Percentiles rank a stretch among this genome's conserved stretches.
Conservation (phyloP, 192 early-diverging fungal genomes). For the Gigaspora rosea region DNA sequence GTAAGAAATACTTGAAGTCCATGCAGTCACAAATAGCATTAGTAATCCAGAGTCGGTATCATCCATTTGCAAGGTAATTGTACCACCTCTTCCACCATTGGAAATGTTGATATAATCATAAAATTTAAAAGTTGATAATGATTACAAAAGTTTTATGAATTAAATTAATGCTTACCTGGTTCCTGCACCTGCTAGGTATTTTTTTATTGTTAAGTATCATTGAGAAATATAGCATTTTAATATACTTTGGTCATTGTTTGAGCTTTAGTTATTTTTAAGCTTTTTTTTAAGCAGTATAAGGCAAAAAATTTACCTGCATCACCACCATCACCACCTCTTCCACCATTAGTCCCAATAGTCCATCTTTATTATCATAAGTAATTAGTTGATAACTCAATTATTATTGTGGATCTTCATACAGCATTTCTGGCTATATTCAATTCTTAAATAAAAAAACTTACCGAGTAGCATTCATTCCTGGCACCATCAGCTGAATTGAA, state of each 20-base stretch:
- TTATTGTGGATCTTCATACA: no score
- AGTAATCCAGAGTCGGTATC: constrained; percentile 27
- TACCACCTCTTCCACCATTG: constrained; percentile 25
- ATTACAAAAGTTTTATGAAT: neutral
- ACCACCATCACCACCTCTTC: constrained; percentile 29
- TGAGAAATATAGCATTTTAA: no score
- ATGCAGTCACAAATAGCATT: constrained; percentile 4
- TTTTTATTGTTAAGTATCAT: no score
- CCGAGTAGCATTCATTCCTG: constrained; percentile 10
- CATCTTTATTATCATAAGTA: constrained; percentile 14
- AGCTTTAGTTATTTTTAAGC: no score
- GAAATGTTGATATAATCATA: neutral
- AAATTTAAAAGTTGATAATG: constrained; percentile 9
- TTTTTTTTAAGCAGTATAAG: neutral
- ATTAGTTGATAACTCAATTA: neutral
- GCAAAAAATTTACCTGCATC: constrained; percentile 27
- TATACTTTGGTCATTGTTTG: no score
- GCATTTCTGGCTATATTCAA: neutral
- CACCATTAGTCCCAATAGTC: constrained; percentile 1
- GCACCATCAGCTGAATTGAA: neutral
- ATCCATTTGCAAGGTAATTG: constrained; percentile 11
- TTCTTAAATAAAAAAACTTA: constrained; percentile 7
- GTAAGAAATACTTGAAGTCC: no score
- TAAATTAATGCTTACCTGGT: constrained; percentile 18
- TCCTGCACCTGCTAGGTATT: constrained; percentile 12